Evolutionary conservation across 208 protist species (phyloP), one percentile per base, ranked within the genome.

Genomic region (Trichomonas gallinae): DNA sequence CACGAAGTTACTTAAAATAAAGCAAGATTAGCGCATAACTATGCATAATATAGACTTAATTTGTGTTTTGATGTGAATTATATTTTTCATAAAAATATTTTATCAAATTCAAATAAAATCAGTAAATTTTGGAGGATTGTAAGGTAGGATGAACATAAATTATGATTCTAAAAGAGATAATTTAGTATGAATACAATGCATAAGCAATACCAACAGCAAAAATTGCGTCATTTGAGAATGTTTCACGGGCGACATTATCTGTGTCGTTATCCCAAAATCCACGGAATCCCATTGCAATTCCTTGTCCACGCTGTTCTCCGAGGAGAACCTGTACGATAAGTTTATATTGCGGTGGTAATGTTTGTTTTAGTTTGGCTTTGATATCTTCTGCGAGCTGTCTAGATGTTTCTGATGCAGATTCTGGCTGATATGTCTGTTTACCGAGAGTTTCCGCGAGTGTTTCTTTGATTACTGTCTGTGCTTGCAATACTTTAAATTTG

Each of bases 201-300:
- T 88, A 96, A 51, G 96, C 96, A 96, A 88, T 96, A 72, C 81
- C 96, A 44, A 96, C 96, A 97, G 89, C 93, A 49, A 97, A 97
- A 45, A 97, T 82, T 31, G 96, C 44, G 40, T 97, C 96, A 85
- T 97, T 97, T 45, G 96, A 89, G 31, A 96, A 97, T 34, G 96
- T 97, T 45, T 97, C 96, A 26, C 89, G 15, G 26, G 96, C 63
- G 38, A 97, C 49, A 13, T 83, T 96, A 40, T 97, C 96, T 23
- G 51, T 96, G 63, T 97, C 82, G 45, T 93, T 93, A 97, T 97
- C 96, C 96, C 96, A 97, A 83, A 97, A 97, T 44, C 96, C 93
- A 42, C 96, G 23, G 38, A 96, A 96, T 96, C 89, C 83, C 96
- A 97, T 97, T 34, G 89, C 89, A 51, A 97, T 83, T 81, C 96